Evolutionary conservation across 306 rosid species (phyloP).

Genomic region (Lotus japonicus): DNA sequence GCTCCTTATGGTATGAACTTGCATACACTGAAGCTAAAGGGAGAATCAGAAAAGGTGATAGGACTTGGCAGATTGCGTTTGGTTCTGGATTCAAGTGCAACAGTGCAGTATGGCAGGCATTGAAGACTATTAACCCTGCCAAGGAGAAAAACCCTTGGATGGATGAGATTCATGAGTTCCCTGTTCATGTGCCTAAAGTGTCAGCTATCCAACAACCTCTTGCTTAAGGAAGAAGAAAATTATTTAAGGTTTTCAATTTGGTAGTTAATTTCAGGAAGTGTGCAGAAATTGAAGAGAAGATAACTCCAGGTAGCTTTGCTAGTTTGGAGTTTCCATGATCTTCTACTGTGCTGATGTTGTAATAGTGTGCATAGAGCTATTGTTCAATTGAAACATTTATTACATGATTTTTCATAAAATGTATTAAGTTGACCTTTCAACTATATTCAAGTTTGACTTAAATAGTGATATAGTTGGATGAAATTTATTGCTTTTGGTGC

Average conservation of each 20-base stretch:
- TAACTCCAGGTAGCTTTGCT: neutral
- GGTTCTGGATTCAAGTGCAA: slow-evolving; percentile 90
- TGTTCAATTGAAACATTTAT: slow-evolving; percentile 16
- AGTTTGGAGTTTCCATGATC: slow-evolving; percentile 11
- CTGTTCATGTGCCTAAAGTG: slow-evolving; percentile 50
- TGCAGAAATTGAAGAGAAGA: neutral
- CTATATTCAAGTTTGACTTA: neutral
- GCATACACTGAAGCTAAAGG: slow-evolving; percentile 81
- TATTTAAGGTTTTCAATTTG: neutral
- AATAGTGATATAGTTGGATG: neutral
- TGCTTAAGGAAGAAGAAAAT: neutral
- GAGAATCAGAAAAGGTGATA: slow-evolving; percentile 60
- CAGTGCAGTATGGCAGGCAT: slow-evolving; percentile 78
- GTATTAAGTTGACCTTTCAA: slow-evolving; percentile 15
- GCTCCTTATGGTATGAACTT: slow-evolving; percentile 82
- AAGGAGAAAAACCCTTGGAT: slow-evolving; percentile 84
- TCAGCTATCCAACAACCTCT: slow-evolving; percentile 5
- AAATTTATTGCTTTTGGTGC: neutral
- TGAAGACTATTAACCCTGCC: slow-evolving; percentile 59
- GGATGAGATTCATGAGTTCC: slow-evolving; percentile 77
- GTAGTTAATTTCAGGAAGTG: slow-evolving; percentile 18
- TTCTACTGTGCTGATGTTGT: slow-evolving; percentile 11
- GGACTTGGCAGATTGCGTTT: slow-evolving; percentile 86
- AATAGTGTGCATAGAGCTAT: slow-evolving; percentile 12
- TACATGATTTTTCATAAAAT: slow-evolving; percentile 18